Percentiles rank a stretch among this genome's conserved stretches.
These are phyloP conservation scores for Clitopilus hobsonii DNA, from an alignment of 768 basidiomycete genomes.

Conservation along the genomic window DNA sequence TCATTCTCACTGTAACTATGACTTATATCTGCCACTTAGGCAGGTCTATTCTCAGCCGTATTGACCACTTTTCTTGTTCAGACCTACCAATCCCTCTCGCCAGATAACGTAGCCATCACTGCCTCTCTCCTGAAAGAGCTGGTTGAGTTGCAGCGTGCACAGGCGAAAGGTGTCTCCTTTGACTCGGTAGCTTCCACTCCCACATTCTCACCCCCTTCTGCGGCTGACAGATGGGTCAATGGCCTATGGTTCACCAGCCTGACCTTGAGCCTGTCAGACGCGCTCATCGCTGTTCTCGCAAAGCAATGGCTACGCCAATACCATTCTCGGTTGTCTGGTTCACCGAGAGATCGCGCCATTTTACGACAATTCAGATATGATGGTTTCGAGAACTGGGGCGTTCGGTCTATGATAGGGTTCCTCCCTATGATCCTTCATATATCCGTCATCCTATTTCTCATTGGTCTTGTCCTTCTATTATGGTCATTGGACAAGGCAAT, in stretches of 20 bases:
- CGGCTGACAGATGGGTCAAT: too few species aligned
- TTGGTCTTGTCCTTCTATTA: constrained; percentile 11
- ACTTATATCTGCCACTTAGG: constrained; percentile 3
- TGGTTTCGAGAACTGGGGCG: constrained; percentile 9
- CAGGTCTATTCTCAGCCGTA: constrained; percentile 14
- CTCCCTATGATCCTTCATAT: constrained; percentile 13
- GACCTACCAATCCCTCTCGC: constrained; percentile 11
- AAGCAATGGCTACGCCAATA: neutral
- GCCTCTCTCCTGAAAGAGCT: constrained; percentile 1
- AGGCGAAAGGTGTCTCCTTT: too few species aligned
- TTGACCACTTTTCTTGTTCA: constrained; percentile 16
- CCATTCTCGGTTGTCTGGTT: constrained; percentile 1
- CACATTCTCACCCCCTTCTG: too few species aligned
- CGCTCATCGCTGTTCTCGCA: neutral
- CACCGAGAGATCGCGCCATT: constrained; percentile 1
- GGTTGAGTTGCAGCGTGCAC: too few species aligned
- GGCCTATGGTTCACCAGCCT: neutral
- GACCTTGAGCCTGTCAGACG: neutral
- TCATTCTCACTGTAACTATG: too few species aligned
- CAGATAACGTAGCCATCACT: constrained; percentile 7
- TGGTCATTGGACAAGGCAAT: neutral
- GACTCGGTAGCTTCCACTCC: too few species aligned
- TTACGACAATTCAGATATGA: constrained; percentile 6
- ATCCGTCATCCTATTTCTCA: constrained; percentile 13
- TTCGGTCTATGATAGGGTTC: constrained; percentile 6